Base-by-base conservation (phyloP, 176 grass and related monocot genomes). In the Musa beccarii region DNA sequence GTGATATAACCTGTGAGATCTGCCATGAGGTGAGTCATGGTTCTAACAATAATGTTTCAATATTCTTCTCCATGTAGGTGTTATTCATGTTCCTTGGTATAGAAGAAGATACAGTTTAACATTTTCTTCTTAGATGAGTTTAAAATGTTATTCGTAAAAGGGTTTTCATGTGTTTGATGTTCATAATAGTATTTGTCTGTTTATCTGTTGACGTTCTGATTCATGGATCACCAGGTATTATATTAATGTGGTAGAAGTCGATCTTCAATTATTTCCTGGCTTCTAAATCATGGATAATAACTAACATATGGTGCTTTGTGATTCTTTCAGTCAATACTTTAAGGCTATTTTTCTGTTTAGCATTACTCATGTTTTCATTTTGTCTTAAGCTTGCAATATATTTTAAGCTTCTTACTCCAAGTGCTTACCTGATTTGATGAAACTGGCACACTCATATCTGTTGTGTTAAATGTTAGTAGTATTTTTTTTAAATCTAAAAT, bases 1-100 rank as follows among this genome's bases (percentile, higher is more conserved):
- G 90, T 73, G 90, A 97, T 67, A 92, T 85, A 77, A 85, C 57
- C 69, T 97, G 93, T 67, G 93, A 97, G 86, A 97, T 97, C 12
- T 97, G 93, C 75, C 93, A 85, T 71, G 83, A 89, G 86, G 93
- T 96, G 80, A 75, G 69, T 59, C 16, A 0, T 13, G 81, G 14
- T 28, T 79, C 52, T 78, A 16, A 29, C n/a, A 6, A 19, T 69
- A 51, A 15, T 51, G 52, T 70, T 16, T 70, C 29, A 15, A 5
- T 13, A 66, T 63, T 21, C 24, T 28, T 49, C 3, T 20, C 8
- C 56, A 61, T 10, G 2, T 20, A 49, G 29, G 20, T 68, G 61
- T 70, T 2, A 19, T 56, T 70, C 12, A 14, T 28, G 12, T 29
- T 25, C 49, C 69, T 43, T 73, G n/a, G 15, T 16, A 50, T 81